Percentiles rank a stretch among this genome's conserved stretches.
Evolutionary conservation across 768 basidiomycete species (phyloP).

Genomic region (Sporobolomyces roseus): DNA sequence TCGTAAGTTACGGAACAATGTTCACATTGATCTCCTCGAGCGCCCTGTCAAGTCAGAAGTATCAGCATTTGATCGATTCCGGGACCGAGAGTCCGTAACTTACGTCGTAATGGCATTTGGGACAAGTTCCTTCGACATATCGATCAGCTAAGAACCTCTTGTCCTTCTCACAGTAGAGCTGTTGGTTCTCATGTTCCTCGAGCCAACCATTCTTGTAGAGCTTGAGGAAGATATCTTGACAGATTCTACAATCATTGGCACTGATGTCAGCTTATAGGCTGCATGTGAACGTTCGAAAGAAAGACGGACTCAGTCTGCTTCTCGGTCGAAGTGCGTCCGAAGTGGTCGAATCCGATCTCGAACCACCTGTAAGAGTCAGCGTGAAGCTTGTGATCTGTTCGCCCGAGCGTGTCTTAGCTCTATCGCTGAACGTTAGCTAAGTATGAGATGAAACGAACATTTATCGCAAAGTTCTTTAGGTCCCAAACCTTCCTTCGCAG

Average conservation of each 20-base stretch:
- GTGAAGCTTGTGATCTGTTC: conserved; percentile 84
- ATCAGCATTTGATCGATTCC: background rate
- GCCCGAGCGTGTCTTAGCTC: background rate
- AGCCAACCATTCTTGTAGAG: conserved; percentile 72
- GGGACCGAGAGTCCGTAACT: background rate
- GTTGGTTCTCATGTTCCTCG: conserved; percentile 78
- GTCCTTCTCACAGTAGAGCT: conserved; percentile 80
- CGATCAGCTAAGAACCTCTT: conserved; percentile 85
- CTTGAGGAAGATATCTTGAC: conserved; percentile 82
- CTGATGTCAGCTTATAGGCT: background rate
- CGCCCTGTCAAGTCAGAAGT: conserved; percentile 66
- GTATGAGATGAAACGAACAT: conserved; percentile 19
- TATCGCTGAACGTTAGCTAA: no score
- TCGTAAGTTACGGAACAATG: conserved; percentile 86
- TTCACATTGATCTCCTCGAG: conserved; percentile 97
- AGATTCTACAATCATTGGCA: conserved; percentile 59
- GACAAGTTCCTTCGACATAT: conserved; percentile 96
- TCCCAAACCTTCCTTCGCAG: conserved; percentile 76
- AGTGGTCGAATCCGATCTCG: conserved; percentile 92
- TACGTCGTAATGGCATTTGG: conserved; percentile 81
- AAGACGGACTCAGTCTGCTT: conserved; percentile 73
- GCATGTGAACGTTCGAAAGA: background rate
- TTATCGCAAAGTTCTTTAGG: conserved; percentile 54
- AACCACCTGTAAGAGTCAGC: conserved; percentile 96
- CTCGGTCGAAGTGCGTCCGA: conserved; percentile 88